phyloP scores from a whole-genome alignment of 73 alveolate genomes.

The Urostyla sp. region DNA sequence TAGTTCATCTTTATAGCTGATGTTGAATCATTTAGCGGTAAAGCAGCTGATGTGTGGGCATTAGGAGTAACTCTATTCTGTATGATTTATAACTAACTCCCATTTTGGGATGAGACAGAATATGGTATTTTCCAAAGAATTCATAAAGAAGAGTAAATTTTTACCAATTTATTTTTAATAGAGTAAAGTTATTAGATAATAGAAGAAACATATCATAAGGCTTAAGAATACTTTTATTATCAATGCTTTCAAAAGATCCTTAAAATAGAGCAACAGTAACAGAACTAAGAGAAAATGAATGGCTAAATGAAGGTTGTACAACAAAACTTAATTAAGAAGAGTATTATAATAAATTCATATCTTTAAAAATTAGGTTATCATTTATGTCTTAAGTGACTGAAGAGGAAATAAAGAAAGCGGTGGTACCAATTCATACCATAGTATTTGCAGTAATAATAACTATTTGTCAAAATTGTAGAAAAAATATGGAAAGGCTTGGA shows the following conservation, averaged over 20 bases:
- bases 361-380: neutral
- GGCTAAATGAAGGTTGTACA: slow-evolving; percentile 80
- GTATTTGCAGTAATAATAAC: slow-evolving; percentile 61
- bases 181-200: slow-evolving; percentile 22
- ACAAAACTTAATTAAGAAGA: slow-evolving; percentile 13
- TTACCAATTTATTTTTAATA: neutral
- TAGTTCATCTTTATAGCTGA: slow-evolving; percentile 48
- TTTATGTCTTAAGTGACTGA: slow-evolving; percentile 40
- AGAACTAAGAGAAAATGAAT: slow-evolving; percentile 81
- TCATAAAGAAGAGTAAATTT: slow-evolving; percentile 48
- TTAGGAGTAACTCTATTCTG: slow-evolving; percentile 93
- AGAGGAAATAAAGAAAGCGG: slow-evolving; percentile 57
- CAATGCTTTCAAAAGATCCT: slow-evolving; percentile 88
- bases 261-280: slow-evolving; percentile 77
- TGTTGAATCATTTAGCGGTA: slow-evolving; percentile 88
- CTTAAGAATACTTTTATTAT: slow-evolving; percentile 69
- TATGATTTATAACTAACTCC: slow-evolving; percentile 86
- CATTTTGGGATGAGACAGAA: slow-evolving; percentile 84
- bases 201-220: slow-evolving; percentile 64
- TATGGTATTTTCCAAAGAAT: slow-evolving; percentile 56
- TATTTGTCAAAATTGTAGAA: slow-evolving; percentile 6
- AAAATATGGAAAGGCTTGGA: slow-evolving; percentile 55
- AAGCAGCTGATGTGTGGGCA: slow-evolving; percentile 98
- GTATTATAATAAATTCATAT: slow-evolving; percentile 5
- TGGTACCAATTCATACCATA: slow-evolving; percentile 47